These are phyloP conservation scores for Gracilaria domingensis DNA, from an alignment of 23 red algal genomes.

Conservation along the genomic window DNA sequence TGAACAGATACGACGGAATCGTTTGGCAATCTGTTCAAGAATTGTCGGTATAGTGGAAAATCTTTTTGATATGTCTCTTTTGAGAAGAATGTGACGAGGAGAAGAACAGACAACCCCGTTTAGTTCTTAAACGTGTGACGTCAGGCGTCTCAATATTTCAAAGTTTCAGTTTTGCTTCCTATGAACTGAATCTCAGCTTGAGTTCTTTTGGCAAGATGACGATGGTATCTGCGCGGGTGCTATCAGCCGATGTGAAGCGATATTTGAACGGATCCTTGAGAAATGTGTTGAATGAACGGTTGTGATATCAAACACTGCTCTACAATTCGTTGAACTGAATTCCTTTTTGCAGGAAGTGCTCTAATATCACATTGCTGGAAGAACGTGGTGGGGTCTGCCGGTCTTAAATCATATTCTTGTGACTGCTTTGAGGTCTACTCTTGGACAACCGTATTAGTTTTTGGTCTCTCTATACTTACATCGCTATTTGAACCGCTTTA, in stretches of 20 bases:
- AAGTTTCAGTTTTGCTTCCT: no score
- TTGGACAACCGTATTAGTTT: no score
- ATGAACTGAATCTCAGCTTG: no score
- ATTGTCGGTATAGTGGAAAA: conserved; percentile 62
- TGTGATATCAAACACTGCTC: background rate
- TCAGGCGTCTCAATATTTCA: no score
- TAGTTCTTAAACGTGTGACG: no score
- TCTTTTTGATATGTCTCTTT: conserved; percentile 67
- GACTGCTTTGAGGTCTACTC: background rate
- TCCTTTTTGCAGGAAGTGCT: background rate
- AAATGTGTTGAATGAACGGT: background rate
- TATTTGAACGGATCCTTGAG: conserved; percentile 1
- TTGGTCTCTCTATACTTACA: background rate
- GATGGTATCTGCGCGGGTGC: background rate
- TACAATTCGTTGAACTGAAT: background rate
- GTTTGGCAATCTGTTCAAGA: conserved; percentile 78
- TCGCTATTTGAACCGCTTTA: background rate
- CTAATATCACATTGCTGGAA: background rate
- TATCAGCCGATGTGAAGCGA: background rate
- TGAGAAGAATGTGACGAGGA: background rate
- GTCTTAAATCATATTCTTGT: background rate
- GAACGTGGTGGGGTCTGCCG: background rate
- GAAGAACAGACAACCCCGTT: background rate
- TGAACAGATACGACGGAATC: conserved; percentile 66
- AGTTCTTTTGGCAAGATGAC: no score